Evolutionary conservation across 164 flowering plant species (phyloP).

Genomic region (Nymphaea thermarum): DNA sequence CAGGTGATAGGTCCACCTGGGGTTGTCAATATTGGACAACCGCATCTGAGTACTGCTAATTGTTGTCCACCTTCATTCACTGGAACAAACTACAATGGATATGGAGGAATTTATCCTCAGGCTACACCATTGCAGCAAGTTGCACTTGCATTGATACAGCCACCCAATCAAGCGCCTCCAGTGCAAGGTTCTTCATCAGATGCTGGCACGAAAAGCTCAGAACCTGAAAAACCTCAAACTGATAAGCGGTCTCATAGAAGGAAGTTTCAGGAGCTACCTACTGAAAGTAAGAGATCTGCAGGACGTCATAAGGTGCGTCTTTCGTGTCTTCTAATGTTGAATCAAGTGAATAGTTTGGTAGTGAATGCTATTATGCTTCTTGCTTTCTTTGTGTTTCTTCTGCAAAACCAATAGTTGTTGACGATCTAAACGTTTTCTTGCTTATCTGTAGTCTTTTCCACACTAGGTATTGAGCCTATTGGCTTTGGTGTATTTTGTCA

Average conservation of each 20-base stretch:
- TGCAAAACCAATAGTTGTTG: background rate
- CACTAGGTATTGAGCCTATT: slow-evolving; percentile 45
- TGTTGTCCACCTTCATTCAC: slow-evolving; percentile 31
- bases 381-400: background rate
- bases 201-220: slow-evolving; percentile 9
- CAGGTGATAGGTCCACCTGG: slow-evolving; percentile 20
- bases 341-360: background rate
- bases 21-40: slow-evolving; percentile 15
- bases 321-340: background rate
- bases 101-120: slow-evolving; percentile 95
- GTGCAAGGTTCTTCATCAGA: slow-evolving; percentile 3
- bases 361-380: no score
- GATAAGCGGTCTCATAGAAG: slow-evolving; percentile 56
- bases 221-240: slow-evolving; percentile 16
- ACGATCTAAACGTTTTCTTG: background rate
- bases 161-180: slow-evolving; percentile 34
- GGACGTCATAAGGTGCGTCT: background rate
- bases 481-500: background rate
- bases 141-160: slow-evolving; percentile 74
- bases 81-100: slow-evolving; percentile 74
- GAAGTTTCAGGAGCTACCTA: slow-evolving; percentile 86
- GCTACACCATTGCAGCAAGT: slow-evolving; percentile 97
- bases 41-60: slow-evolving; percentile 18
- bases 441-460: background rate
- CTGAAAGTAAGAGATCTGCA: slow-evolving; percentile 26